Evolutionary conservation across 2,329 filamentous ascomycete species (phyloP), one percentile per base, ranked within the genome.

Genomic region (Ophiocordyceps sinensis): DNA sequence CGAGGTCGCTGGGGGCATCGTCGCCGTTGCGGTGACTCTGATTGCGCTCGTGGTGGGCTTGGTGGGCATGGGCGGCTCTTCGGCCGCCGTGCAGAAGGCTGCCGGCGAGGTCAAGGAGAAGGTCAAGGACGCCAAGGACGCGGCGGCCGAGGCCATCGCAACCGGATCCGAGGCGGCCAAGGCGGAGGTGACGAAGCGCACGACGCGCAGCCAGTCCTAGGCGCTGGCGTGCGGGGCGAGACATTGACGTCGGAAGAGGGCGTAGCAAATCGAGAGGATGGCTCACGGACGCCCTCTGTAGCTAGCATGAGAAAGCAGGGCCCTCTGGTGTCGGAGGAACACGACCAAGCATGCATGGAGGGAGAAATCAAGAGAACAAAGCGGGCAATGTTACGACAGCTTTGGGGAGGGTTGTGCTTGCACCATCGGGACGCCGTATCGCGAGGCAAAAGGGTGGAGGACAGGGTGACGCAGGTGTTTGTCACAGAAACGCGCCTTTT

Each of bases 1-100:
- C 50, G 91, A 95, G 67, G 81, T 94, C 52, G 85, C 87, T 48
- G 87, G 79, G 57, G 85, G 78, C 56, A 67, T 94, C 55, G 82
- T 70, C 56, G 83, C 80, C 50, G 61, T 87, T 48, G 59, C 80
- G 37, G 66, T 86, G 43, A 78, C 82, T 38, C 57, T 91, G 50
- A 59, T 94, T 46, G 77, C 81, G 50, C 53, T 94, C 48, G 63
- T 93, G 48, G 64, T 83, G 47, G 73, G 76, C 51, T 65, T 83
- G 48, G 62, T 89, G 53, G 70, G 75, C 50, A 62, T 77, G 48
- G 76, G 77, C 53, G 71, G 75, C 43, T 68, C 84, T 36, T 73
- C 83, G 37, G 75, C 83, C 49, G 75, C 80, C 53, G 71, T 73
- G 56, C 86, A 94, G 79, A 79, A 83, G 64, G 71, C 75, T 40